phyloP scores from a whole-genome alignment of 1,139 yeast species.

The Kluyveromyces marxianus region DNA sequence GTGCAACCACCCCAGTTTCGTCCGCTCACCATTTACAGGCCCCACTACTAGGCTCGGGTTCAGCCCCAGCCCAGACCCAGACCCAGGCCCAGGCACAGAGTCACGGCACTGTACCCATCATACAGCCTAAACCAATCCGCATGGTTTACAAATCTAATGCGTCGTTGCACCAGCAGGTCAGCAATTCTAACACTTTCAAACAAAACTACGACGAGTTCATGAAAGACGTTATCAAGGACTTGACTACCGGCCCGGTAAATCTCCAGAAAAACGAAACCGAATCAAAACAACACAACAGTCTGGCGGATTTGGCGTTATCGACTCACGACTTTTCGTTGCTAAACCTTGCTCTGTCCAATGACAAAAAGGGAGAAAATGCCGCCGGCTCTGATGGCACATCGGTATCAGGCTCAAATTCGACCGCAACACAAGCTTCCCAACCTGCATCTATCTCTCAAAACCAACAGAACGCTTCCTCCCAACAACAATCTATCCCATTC shows the following conservation, averaged over 20 bases:
- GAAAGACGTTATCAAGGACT: constrained; percentile 20
- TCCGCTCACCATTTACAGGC: too few species aligned
- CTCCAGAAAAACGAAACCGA: constrained; percentile 19
- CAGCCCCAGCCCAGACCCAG: background rate
- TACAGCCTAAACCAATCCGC: constrained; percentile 4
- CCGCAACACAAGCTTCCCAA: background rate
- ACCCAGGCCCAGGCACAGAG: background rate
- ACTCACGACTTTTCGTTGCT: constrained; percentile 20
- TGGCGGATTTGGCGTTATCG: constrained; percentile 24
- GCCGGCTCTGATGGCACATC: background rate
- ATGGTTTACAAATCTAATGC: constrained; percentile 4
- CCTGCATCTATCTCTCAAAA: too few species aligned
- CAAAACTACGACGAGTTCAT: constrained; percentile 20
- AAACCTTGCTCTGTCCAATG: constrained; percentile 14
- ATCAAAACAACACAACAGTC: constrained; percentile 15
- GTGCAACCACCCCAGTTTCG: too few species aligned
- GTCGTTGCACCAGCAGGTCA: constrained; percentile 4
- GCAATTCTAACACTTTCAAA: constrained; percentile 2
- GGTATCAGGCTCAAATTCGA: background rate
- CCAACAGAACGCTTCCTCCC: too few species aligned
- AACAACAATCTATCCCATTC: constrained; percentile 18
- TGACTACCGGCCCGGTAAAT: constrained; percentile 23
- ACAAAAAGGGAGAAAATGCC: constrained; percentile 1
- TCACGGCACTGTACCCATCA: constrained; percentile 1
- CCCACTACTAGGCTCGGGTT: background rate